Percentiles rank a stretch among this genome's conserved stretches.
Evolutionary conservation across 2,329 filamentous ascomycete species (phyloP).

Genomic region (Colletotrichum gloeosporioides): DNA sequence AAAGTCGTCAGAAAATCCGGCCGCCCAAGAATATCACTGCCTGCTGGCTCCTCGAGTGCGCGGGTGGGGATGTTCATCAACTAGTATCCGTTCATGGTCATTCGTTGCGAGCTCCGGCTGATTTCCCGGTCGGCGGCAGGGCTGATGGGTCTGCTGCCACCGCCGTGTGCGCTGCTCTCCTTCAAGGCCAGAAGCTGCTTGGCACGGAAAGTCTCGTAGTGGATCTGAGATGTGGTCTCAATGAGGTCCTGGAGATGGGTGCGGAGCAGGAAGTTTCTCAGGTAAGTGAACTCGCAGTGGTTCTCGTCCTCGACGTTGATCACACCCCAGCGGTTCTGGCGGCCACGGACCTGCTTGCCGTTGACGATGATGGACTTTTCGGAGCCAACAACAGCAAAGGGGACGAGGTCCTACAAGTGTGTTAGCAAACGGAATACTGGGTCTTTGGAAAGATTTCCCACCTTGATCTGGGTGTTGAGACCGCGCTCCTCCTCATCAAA

Average conservation of each 20-base stretch:
- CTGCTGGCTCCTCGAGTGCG: conserved; percentile 13
- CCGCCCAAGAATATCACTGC: conserved; percentile 19
- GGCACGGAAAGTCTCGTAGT: conserved; percentile 99
- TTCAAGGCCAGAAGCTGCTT: conserved; percentile 98
- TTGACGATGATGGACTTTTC: conserved; percentile 98
- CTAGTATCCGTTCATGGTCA: conserved; percentile 99
- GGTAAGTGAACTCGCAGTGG: conserved; percentile 99
- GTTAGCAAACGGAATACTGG: conserved; percentile 36
- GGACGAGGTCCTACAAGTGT: conserved; percentile 77
- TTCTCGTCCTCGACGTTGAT: conserved; percentile 99
- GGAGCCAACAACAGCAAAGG: conserved; percentile 96
- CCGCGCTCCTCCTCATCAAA: conserved; percentile 95
- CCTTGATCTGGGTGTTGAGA: conserved; percentile 96
- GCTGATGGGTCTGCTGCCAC: conserved; percentile 89
- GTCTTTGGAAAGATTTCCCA: conserved; percentile 35
- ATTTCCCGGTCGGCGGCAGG: conserved; percentile 93
- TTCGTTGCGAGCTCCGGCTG: conserved; percentile 94
- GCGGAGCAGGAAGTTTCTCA: conserved; percentile 97
- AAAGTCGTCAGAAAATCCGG: conserved; percentile 19
- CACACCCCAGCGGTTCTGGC: conserved; percentile 98
- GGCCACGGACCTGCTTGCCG: conserved; percentile 95
- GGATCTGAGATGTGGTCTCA: conserved; percentile 98
- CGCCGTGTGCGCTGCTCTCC: conserved; percentile 90
- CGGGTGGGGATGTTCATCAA: conserved; percentile 1
- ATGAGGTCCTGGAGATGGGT: conserved; percentile 99